phyloP scores from a whole-genome alignment of 768 basidiomycete species.

The Suillus variegatus region DNA sequence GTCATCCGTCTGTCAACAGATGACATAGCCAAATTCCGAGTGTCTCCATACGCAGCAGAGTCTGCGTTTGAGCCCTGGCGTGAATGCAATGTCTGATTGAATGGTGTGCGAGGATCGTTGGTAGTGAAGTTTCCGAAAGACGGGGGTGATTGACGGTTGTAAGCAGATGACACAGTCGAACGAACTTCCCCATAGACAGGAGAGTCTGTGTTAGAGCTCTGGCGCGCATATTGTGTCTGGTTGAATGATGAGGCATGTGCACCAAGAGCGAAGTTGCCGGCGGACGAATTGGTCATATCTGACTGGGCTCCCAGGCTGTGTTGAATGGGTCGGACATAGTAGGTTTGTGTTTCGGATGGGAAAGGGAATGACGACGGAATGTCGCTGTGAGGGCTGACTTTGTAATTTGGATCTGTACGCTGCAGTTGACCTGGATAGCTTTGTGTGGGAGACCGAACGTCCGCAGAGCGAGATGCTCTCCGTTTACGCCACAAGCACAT shows the following conservation, averaged over 20 bases:
- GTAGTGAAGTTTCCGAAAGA: background rate
- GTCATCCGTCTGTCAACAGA: conserved; percentile 54
- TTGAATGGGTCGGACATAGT: conserved; percentile 28
- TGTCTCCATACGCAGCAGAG: conserved; percentile 16
- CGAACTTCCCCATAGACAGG: conserved; percentile 17
- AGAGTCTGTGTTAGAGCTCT: conserved; percentile 20
- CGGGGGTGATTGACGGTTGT: conserved; percentile 31
- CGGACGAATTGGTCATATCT: background rate
- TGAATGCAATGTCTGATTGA: conserved; percentile 6
- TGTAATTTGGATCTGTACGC: conserved; percentile 39
- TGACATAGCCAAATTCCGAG: conserved; percentile 22
- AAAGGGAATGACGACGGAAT: conserved; percentile 34
- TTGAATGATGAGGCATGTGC: background rate
- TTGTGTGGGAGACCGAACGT: conserved; percentile 28
- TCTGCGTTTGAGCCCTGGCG: conserved; percentile 19
- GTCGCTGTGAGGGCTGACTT: conserved; percentile 12
- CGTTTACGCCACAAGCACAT: conserved; percentile 47
- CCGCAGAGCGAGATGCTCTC: conserved; percentile 22
- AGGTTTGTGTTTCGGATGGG: conserved; percentile 28
- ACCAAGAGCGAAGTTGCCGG: background rate
- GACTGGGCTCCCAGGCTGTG: conserved; percentile 31
- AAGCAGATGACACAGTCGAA: conserved; percentile 35
- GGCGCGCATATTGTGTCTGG: conserved; percentile 14
- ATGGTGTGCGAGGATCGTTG: conserved; percentile 2
- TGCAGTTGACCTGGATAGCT: conserved; percentile 32